Evolutionary conservation across 345 rosid genomes (phyloP), one percentile per base, ranked within the genome.

Genomic region (Conringia planisiliqua): DNA sequence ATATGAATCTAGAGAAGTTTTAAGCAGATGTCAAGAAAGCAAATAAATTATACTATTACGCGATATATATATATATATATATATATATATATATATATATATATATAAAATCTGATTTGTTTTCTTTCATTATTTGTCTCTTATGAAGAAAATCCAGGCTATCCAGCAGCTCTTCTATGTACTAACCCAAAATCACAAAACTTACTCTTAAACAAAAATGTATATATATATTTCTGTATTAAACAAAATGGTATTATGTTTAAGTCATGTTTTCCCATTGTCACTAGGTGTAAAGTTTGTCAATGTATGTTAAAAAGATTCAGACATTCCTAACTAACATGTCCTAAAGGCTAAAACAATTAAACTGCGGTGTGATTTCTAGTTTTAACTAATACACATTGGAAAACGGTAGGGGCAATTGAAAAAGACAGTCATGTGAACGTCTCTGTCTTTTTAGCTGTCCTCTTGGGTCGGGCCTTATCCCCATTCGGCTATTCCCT

Each of bases 361-460:
- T 51, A 18, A 22, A 20, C 1, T 48, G n/a, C 8, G n/a, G 27
- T 38, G 27, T 55, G 18, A 29, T 17, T 40, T 54, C 2, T 26
- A 38, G 3, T 22, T 18, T 47, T 47, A 48, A 66, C 11, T 18
- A 29, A 64, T 30, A 54, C 18, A 69, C 42, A 33, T 20, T 55
- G 13, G 22, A 33, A 58, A 17, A 58, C 17, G 14, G 62, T 58
- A 17, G 62, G 32, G 35, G 66, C 35, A 14, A 24, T 2, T 61
- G 57, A 65, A 40, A 59, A 70, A 58, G 74, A 70, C 33, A 44
- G 66, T 18, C 66, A 70, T 70, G 74, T 70, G 74, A 58, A 46
- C 35, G 63, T 68, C 63, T 6, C 42, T 55, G 40, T 68, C 73
- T 26, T 42, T 40, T 27, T 39, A 27, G 73, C 64, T 70, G 56